Conservation (phyloP, 2,329 filamentous ascomycete genomes). For the Aschersonia sp. region DNA sequence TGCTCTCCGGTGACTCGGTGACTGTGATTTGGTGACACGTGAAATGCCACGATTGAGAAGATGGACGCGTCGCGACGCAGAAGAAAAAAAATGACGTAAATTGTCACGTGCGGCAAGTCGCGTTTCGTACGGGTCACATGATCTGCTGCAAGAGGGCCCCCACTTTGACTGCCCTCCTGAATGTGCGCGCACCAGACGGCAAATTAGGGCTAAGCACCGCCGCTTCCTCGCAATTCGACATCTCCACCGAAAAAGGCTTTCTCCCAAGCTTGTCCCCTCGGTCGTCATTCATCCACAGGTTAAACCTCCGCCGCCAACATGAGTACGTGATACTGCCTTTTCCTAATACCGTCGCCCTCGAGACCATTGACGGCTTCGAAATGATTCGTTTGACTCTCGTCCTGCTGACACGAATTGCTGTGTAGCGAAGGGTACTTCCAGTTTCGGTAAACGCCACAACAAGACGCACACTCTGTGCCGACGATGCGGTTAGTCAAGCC, state of each 20-base stretch:
- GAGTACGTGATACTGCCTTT: slow-evolving; percentile 33
- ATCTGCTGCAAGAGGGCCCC: too few species aligned
- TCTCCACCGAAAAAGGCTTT: slow-evolving; percentile 20
- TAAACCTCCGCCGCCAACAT: slow-evolving; percentile 37
- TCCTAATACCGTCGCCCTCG: not conserved
- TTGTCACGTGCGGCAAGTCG: too few species aligned
- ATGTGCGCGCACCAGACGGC: slow-evolving; percentile 8
- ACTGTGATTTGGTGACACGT: too few species aligned
- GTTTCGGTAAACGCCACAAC: slow-evolving; percentile 64
- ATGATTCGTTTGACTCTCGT: not conserved
- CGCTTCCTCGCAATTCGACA: slow-evolving; percentile 10
- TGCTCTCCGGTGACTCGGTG: not conserved
- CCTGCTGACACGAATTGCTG: slow-evolving; percentile 11
- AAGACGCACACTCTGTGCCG: slow-evolving; percentile 97
- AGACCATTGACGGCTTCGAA: not conserved
- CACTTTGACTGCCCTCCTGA: not conserved
- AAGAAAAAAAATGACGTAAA: too few species aligned
- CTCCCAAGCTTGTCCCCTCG: slow-evolving; percentile 15
- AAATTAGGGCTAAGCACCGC: slow-evolving; percentile 20
- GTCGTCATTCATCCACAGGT: slow-evolving; percentile 23
- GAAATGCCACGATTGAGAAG: too few species aligned
- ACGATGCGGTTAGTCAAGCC: slow-evolving; percentile 72
- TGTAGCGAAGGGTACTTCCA: slow-evolving; percentile 43
- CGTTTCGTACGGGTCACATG: too few species aligned
- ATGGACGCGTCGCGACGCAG: too few species aligned